Conservation (phyloP, 306 rosid species). For the Corylus americana region DNA sequence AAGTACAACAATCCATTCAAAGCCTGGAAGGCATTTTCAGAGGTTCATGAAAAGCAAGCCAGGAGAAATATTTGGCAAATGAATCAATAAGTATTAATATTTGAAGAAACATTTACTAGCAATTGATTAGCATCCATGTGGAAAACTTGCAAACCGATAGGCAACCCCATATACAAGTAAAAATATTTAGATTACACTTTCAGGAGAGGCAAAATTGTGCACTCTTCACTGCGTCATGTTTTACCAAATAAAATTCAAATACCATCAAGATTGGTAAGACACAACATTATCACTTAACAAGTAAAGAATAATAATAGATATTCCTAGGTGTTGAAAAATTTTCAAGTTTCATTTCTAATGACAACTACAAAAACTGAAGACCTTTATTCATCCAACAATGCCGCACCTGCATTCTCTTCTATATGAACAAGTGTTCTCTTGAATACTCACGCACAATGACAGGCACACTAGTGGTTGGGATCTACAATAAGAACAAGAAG, state of each 20-base stretch:
- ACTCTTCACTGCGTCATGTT: constrained; percentile 36
- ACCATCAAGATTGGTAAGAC: neutral
- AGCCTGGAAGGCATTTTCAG: neutral
- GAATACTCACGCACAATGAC: constrained; percentile 82
- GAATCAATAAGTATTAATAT: neutral
- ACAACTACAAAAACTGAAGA: neutral
- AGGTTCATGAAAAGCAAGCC: neutral
- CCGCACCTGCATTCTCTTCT: constrained; percentile 7
- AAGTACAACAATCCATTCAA: neutral
- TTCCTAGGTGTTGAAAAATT: neutral
- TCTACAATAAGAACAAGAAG: constrained; percentile 39
- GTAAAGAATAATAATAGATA: neutral
- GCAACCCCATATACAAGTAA: neutral
- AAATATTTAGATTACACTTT: constrained; percentile 10
- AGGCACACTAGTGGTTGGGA: constrained; percentile 87
- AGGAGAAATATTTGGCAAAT: neutral
- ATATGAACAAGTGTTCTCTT: constrained; percentile 52
- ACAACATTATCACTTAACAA: neutral
- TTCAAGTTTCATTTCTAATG: neutral
- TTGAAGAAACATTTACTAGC: neutral
- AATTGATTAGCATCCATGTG: neutral
- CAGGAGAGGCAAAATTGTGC: constrained; percentile 41
- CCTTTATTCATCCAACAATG: neutral
- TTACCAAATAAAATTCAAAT: constrained; percentile 2
- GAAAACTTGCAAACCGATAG: constrained; percentile 16